Evolutionary conservation across 306 rosid genomes (phyloP).

Genomic region (Cicer pinnatifidum): DNA sequence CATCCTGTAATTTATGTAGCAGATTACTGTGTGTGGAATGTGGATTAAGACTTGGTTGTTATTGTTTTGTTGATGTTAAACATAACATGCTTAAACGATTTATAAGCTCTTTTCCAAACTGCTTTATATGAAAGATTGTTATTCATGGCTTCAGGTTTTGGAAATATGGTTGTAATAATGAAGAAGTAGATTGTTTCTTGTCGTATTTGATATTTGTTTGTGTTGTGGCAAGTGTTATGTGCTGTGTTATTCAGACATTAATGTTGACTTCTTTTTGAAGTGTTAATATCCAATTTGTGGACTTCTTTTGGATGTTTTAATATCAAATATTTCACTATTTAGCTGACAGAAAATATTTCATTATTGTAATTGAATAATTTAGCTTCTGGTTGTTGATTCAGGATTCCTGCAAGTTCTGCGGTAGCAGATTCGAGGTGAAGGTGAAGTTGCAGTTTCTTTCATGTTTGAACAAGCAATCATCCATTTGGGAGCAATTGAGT

Average conservation of each 20-base stretch:
- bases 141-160: neutral
- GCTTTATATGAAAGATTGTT: neutral
- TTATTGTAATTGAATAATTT: neutral
- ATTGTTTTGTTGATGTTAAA: neutral
- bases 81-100: neutral
- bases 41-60: neutral
- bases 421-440: conserved; percentile 56
- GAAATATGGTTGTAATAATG: neutral
- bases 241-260: neutral
- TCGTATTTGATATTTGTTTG: neutral
- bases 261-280: neutral
- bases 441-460: conserved; percentile 63
- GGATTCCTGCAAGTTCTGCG: conserved; percentile 51
- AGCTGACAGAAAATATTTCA: no score
- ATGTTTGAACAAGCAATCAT: conserved; percentile 69
- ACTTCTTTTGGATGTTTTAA: no score
- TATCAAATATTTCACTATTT: neutral
- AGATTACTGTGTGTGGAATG: neutral
- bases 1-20: neutral
- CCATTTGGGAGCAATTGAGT: conserved; percentile 63
- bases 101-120: neutral
- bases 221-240: neutral
- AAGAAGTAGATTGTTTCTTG: neutral
- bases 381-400: conserved; percentile 28
- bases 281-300: neutral